phyloP scores from a whole-genome alignment of 306 rosid genomes.

The Castanopsis chinensis region DNA sequence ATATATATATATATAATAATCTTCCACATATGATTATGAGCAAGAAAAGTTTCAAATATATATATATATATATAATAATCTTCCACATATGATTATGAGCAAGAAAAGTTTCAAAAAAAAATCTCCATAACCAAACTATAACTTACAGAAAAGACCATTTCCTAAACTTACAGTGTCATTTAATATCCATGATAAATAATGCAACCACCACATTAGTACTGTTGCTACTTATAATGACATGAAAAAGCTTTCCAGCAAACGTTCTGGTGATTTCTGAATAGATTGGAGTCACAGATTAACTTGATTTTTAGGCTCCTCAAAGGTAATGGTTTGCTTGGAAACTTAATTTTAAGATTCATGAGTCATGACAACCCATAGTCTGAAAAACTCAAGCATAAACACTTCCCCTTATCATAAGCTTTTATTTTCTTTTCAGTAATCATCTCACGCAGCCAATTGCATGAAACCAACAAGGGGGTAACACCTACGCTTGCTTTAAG shows the following conservation, averaged over 20 bases:
- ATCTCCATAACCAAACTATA: background rate
- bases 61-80: too few species aligned
- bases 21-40: background rate
- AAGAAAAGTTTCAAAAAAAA: background rate
- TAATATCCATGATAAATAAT: background rate
- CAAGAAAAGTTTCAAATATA: background rate
- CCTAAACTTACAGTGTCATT: background rate
- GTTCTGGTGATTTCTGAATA: background rate
- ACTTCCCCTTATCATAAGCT: background rate
- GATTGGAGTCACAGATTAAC: background rate
- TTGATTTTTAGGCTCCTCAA: background rate
- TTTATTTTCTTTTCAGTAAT: background rate
- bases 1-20: background rate
- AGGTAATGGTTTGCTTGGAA: background rate
- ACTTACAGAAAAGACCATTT: background rate
- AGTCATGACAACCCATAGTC: background rate
- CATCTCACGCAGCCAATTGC: background rate
- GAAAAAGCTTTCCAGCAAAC: background rate
- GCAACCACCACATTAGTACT: background rate
- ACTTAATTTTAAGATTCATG: background rate
- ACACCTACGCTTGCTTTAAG: background rate
- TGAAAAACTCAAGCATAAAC: background rate
- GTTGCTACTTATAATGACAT: background rate
- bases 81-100: background rate
- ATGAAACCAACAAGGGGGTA: background rate